Base-by-base conservation (phyloP, 495 filamentous ascomycete species). In the Aspergillus ellipticus region DNA sequence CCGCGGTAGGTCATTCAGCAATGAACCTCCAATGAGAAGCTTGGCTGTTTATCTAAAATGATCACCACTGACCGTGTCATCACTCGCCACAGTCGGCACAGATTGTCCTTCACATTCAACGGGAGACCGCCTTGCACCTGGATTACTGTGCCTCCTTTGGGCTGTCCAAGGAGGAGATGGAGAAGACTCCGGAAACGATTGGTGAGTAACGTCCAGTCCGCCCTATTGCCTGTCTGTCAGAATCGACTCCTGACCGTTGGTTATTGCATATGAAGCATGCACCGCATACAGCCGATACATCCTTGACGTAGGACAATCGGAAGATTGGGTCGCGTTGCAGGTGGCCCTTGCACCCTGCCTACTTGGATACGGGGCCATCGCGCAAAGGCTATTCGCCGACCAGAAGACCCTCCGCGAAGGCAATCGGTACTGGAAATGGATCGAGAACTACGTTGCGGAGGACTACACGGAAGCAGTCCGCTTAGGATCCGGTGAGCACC, bases 381-480 rank as follows among this genome's bases (percentile, higher is more conserved):
- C 85, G 7, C 74, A 75, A 49, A 78, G 86, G 52, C 76, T 96
- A 0, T 74, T 85, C 58, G 70, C 73, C 10, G 79, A 86, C 52
- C 66, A 74, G 16, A 54, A 53, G 1, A 71, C 68, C n/a, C 81
- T 83, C 3, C 81, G 82, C 49, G 77, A 86, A 43, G 85, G 81
- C 1, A 96, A 95, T 66, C 73, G 72, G n/a, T 97, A 92, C 73
- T 92, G 86, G 85, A 81, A 86, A 49, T 97, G 92, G 92, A 89
- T 97, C 45, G 72, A 90, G 66, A 93, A 88, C 57, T 96, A 96
- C 69, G 82, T 87, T 11, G 85, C 83, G 5, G 84, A 89, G 15
- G 89, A 94, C 65, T 96, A 92, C 59, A 67, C 73, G 4, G 75
- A 85, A 45, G 87, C 89, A 8, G 85, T 93, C 35, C 74, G 71